A percentile compares a stretch with the other conserved stretches of the same genome.
Conservation (phyloP, 495 filamentous ascomycete genomes). For the Talaromyces wortmannii region DNA sequence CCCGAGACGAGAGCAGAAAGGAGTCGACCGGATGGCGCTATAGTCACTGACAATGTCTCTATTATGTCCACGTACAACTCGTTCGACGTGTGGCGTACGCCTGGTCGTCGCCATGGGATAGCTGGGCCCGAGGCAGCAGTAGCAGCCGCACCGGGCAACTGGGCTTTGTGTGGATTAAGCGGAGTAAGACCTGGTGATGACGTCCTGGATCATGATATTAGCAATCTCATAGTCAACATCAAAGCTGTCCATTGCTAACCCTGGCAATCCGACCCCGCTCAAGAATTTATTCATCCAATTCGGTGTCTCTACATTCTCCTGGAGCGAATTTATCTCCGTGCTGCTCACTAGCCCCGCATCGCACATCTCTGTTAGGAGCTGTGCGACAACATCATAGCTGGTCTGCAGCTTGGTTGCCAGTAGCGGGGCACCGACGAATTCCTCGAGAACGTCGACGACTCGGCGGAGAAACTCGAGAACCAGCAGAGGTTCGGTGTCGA, state of each 20-base stretch:
- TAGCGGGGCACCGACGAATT: constrained; percentile 87
- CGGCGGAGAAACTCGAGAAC: constrained; percentile 93
- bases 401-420: constrained; percentile 77
- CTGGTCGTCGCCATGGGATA: constrained; percentile 83
- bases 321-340: constrained; percentile 87
- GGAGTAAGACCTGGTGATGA: constrained; percentile 36
- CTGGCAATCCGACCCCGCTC: constrained; percentile 77
- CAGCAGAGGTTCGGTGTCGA: constrained; percentile 89
- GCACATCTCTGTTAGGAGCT: constrained; percentile 92
- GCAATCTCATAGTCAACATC: not conserved
- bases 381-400: constrained; percentile 90
- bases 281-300: constrained; percentile 85
- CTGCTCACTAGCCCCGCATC: constrained; percentile 86
- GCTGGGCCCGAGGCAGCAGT: constrained; percentile 40
- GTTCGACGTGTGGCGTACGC: constrained; percentile 93
- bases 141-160: constrained; percentile 22
- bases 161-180: constrained; percentile 38
- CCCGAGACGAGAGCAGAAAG: constrained; percentile 84
- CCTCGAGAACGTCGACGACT: constrained; percentile 87
- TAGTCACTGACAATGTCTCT: constrained; percentile 77
- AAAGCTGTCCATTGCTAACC: constrained; percentile 35
- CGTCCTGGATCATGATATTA: constrained; percentile 10
- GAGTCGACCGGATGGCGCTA: constrained; percentile 83
- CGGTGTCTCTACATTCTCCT: constrained; percentile 86
- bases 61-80: constrained; percentile 96